phyloP scores from a whole-genome alignment of 2,329 filamentous ascomycete species.

The Aspergillus sp. region DNA sequence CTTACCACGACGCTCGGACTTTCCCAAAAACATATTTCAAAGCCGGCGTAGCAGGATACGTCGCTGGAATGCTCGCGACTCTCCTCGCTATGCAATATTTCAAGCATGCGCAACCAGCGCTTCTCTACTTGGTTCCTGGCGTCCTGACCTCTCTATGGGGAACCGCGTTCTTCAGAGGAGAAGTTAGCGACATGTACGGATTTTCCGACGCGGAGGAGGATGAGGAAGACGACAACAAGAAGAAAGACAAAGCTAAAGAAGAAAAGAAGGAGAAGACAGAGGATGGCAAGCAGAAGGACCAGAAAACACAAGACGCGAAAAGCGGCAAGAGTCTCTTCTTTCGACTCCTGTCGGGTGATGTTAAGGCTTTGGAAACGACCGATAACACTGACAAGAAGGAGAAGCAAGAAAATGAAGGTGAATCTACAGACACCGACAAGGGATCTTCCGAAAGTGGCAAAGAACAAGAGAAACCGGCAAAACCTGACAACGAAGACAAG shows the following conservation, averaged over 20 bases:
- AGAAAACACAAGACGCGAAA: constrained; percentile 46
- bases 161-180: constrained; percentile 62
- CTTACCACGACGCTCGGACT: constrained; percentile 30
- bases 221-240: constrained; percentile 26
- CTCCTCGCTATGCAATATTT: constrained; percentile 68
- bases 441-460: not conserved
- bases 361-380: constrained; percentile 7
- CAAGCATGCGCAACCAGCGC: constrained; percentile 75
- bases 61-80: constrained; percentile 67
- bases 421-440: not conserved
- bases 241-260: constrained; percentile 19
- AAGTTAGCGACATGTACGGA: constrained; percentile 66
- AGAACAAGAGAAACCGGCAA: constrained; percentile 10
- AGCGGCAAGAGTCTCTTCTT: constrained; percentile 15
- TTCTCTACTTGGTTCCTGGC: constrained; percentile 85
- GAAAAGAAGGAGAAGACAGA: constrained; percentile 39
- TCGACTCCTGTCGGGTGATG: constrained; percentile 20
- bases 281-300: constrained; percentile 16
- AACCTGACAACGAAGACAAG: not conserved
- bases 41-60: constrained; percentile 67
- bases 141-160: constrained; percentile 68
- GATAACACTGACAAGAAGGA: constrained; percentile 6
- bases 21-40: constrained; percentile 85
- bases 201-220: constrained; percentile 61
- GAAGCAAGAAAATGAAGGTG: constrained; percentile 1